A percentile compares a stretch with the other conserved stretches of the same genome.
Conservation (phyloP, 169 alveolate genomes). For the Babesia sp. region DNA sequence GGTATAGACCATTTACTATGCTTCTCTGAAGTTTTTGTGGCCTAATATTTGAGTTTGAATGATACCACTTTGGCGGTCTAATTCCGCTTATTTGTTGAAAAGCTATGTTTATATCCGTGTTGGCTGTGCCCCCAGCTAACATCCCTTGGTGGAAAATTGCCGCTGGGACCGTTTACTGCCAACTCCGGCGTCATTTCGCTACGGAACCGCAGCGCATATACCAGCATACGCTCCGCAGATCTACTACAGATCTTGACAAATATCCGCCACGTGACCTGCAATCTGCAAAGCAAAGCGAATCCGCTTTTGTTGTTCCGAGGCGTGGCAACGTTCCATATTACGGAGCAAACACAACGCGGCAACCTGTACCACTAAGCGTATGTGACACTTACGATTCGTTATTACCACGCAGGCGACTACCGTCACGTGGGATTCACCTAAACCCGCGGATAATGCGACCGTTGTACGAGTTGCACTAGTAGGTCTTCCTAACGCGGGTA, state of each 20-base stretch:
- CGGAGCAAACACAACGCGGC: constrained; percentile 56
- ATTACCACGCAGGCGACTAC: constrained; percentile 63
- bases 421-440: constrained; percentile 70
- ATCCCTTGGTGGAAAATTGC: background rate
- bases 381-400: background rate
- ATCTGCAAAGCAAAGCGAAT: background rate
- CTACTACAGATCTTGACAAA: constrained; percentile 28
- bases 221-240: background rate
- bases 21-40: too few relatives aligned
- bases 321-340: constrained; percentile 47
- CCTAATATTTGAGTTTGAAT: too few relatives aligned
- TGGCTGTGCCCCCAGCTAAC: background rate
- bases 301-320: background rate
- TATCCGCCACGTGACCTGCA: background rate
- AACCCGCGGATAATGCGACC: constrained; percentile 68
- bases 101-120: background rate
- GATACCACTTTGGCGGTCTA: too few relatives aligned
- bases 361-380: constrained; percentile 64
- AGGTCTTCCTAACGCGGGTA: constrained; percentile 87
- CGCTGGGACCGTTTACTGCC: background rate
- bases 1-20: too few relatives aligned
- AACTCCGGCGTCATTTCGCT: background rate
- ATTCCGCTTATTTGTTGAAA: background rate
- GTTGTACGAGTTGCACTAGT: constrained; percentile 74
- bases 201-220: background rate